phyloP scores from a whole-genome alignment of 192 early-diverging fungal species.

The Coemansia sp. region DNA sequence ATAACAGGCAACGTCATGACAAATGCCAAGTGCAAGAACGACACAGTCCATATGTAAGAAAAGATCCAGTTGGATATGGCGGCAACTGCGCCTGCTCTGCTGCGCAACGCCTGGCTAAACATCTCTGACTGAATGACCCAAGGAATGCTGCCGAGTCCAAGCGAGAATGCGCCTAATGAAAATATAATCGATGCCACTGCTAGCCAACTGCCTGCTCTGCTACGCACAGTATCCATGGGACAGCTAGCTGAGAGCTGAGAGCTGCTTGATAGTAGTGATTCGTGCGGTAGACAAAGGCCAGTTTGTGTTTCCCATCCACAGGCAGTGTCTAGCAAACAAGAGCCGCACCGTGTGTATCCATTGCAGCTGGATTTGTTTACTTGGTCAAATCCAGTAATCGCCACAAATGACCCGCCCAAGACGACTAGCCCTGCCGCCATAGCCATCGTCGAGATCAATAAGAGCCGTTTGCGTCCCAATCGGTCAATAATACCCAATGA shows the following conservation, averaged over 20 bases:
- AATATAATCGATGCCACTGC: constrained; percentile 29
- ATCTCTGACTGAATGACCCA: constrained; percentile 43
- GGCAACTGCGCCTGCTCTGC: constrained; percentile 30
- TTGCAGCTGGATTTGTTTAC: constrained; percentile 24
- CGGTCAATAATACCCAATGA: constrained; percentile 28
- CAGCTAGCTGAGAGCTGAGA: constrained; percentile 18
- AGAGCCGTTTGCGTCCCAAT: constrained; percentile 23
- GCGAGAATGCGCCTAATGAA: constrained; percentile 24
- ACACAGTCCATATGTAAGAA: constrained; percentile 32
- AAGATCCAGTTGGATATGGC: constrained; percentile 34
- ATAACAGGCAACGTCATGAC: constrained; percentile 25
- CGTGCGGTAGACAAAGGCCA: constrained; percentile 10
- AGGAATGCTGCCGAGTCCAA: constrained; percentile 37
- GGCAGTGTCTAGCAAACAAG: constrained; percentile 30
- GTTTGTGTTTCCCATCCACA: constrained; percentile 30
- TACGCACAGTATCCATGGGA: constrained; percentile 12
- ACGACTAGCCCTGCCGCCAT: constrained; percentile 30
- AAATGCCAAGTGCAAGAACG: constrained; percentile 39
- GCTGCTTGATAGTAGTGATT: not conserved
- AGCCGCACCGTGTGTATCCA: constrained; percentile 27
- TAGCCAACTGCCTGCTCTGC: constrained; percentile 30
- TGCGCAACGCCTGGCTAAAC: constrained; percentile 38
- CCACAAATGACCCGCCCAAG: constrained; percentile 36
- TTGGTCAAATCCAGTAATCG: constrained; percentile 39
- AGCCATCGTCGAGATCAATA: constrained; percentile 22